phyloP scores from a whole-genome alignment of 371 early-diverging fungal species.

The Syncephalastrum racemosum region DNA sequence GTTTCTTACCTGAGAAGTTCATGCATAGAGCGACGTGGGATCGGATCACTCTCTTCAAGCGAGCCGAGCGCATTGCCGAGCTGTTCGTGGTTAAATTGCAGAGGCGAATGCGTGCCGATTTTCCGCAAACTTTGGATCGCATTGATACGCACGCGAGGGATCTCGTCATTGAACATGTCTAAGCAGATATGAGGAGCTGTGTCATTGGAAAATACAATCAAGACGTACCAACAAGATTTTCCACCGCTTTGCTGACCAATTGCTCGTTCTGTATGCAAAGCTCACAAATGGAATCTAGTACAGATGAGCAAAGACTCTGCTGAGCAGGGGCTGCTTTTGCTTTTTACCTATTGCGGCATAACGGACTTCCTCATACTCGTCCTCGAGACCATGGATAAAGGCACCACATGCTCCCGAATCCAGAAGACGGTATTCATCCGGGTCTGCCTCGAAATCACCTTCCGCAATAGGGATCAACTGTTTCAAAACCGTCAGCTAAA shows the following conservation, averaged over 20 bases:
- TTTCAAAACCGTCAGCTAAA: too few relatives aligned
- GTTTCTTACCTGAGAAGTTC: conserved; percentile 56
- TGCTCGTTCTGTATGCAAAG: conserved; percentile 64
- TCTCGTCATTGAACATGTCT: conserved; percentile 95
- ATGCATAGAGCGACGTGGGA: conserved; percentile 71
- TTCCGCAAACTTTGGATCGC: conserved; percentile 73
- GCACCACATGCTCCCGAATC: conserved; percentile 84
- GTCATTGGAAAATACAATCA: background rate
- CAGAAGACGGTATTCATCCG: conserved; percentile 63
- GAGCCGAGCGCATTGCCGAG: conserved; percentile 72
- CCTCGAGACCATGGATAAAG: conserved; percentile 91
- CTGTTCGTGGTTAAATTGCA: conserved; percentile 76
- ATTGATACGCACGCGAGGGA: conserved; percentile 78
- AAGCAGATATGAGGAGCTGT: conserved; percentile 1
- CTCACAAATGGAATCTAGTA: conserved; percentile 75
- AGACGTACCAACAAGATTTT: conserved; percentile 70
- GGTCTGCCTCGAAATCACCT: conserved; percentile 67
- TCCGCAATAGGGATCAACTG: conserved; percentile 55
- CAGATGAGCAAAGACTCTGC: background rate
- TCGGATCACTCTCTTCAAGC: conserved; percentile 70
- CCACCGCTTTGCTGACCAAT: conserved; percentile 66
- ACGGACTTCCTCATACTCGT: conserved; percentile 87
- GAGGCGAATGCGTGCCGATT: conserved; percentile 57
- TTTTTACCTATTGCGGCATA: conserved; percentile 75
- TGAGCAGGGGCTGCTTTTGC: background rate